Percentiles rank a stretch among this genome's conserved stretches.
These are phyloP conservation scores for Collybiopsis luxurians DNA, from an alignment of 768 basidiomycete species.

Conservation along the genomic window DNA sequence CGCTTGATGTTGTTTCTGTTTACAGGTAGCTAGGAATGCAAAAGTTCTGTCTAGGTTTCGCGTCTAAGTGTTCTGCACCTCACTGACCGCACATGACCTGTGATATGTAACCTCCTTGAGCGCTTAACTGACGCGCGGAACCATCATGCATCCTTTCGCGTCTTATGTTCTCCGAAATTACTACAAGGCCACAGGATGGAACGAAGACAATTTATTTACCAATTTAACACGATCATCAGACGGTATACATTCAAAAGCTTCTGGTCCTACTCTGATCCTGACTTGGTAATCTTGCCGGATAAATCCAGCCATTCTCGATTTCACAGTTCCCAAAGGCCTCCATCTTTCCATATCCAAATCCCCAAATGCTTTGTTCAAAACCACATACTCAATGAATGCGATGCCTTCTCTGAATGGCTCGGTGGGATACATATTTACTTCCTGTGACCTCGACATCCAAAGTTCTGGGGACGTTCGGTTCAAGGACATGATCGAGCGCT, in stretches of 20 bases:
- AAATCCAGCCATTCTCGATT: conserved; percentile 83
- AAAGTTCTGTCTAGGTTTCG: no score
- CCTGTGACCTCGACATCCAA: conserved; percentile 74
- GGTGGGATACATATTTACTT: conserved; percentile 90
- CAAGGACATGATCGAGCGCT: conserved; percentile 88
- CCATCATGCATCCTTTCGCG: conserved; percentile 83
- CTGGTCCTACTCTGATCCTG: not conserved
- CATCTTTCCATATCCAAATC: conserved; percentile 84
- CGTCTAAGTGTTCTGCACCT: no score
- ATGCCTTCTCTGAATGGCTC: conserved; percentile 92
- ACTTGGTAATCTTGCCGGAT: conserved; percentile 1
- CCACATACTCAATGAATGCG: conserved; percentile 90
- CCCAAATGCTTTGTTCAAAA: conserved; percentile 85
- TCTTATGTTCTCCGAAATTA: conserved; percentile 87
- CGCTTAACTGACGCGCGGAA: no score
- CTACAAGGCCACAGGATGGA: conserved; percentile 94
- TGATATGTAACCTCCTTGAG: no score
- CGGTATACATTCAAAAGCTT: conserved; percentile 49
- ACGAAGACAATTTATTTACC: conserved; percentile 91
- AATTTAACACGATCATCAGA: conserved; percentile 88
- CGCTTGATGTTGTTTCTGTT: no score
- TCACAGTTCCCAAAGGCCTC: conserved; percentile 77
- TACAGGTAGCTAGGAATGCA: no score
- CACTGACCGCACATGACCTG: no score
- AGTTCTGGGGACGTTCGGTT: conserved; percentile 71